A percentile compares a stretch with the other conserved stretches of the same genome.
phyloP scores from a whole-genome alignment of 768 basidiomycete species.

The Psilocybe cubensis region DNA sequence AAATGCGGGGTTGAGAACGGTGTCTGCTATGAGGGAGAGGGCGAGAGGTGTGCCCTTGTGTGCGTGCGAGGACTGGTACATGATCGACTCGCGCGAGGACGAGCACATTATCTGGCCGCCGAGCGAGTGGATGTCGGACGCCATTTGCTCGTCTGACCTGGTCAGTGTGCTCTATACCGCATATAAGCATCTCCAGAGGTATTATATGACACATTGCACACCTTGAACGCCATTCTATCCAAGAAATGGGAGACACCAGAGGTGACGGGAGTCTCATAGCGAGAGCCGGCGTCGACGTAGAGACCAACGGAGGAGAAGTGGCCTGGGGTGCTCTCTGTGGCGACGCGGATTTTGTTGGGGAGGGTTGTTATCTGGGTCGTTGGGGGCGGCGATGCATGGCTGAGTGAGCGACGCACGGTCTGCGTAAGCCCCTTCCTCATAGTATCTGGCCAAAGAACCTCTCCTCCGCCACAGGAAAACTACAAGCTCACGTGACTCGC shows the following conservation, averaged over 20 bases:
- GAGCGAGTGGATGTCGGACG: slow-evolving; percentile 75
- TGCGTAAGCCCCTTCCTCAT: slow-evolving; percentile 41
- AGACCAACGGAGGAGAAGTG: slow-evolving; percentile 95
- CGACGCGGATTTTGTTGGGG: slow-evolving; percentile 90
- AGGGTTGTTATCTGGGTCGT: slow-evolving; percentile 77
- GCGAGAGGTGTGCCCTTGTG: slow-evolving; percentile 81
- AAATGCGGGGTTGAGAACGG: slow-evolving; percentile 80
- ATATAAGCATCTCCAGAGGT: slow-evolving; percentile 7
- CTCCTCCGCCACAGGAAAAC: neutral
- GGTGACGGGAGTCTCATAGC: slow-evolving; percentile 77
- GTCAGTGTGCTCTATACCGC: slow-evolving; percentile 68
- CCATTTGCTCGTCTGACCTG: slow-evolving; percentile 79
- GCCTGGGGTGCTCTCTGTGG: slow-evolving; percentile 88
- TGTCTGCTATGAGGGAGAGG: slow-evolving; percentile 89
- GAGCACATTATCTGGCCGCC: slow-evolving; percentile 94
- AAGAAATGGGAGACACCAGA: slow-evolving; percentile 91
- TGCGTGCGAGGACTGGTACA: slow-evolving; percentile 98
- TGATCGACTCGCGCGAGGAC: slow-evolving; percentile 90
- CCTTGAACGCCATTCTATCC: slow-evolving; percentile 97
- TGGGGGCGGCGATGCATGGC: slow-evolving; percentile 29
- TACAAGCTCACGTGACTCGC: neutral
- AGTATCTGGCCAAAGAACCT: slow-evolving; percentile 30
- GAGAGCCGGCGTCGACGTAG: slow-evolving; percentile 91
- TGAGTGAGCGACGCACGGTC: slow-evolving; percentile 22
- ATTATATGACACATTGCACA: slow-evolving; percentile 31